Base-by-base conservation (phyloP, 2,329 filamentous ascomycete genomes). In the Fonsecaea pedrosoi region DNA sequence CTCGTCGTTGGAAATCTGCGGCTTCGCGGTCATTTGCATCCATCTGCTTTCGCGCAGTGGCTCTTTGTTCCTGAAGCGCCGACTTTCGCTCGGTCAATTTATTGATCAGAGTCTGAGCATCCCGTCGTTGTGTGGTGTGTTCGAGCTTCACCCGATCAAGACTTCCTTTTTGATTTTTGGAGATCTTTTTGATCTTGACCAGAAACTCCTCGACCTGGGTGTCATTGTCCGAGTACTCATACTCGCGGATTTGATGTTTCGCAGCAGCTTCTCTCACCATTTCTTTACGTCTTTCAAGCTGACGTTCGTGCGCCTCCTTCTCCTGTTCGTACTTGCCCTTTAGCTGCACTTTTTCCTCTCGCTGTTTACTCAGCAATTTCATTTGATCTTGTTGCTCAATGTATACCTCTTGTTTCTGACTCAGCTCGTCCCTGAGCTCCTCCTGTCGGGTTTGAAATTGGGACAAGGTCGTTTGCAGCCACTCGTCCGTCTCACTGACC, bases 281-380 rank as follows among this genome's bases (percentile, higher is more conserved):
- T 9, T 86, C 84, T 73, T 90, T 85, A 45, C 94, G 90, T 54
- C 86, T 82, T 72, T 87, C 83, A 3, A 97, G 77, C 71, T 97
- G 91, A 3, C 90, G 87, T 75, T 97, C 92, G 75, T 95, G 92
- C 73, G 90, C 92, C 69, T 92, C 90, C 79, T 94, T 93, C 75
- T 97, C 90, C 1, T 94, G 94, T 77, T 95, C 87, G 72, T 90
- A 89, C 71, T 90, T 92, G 53, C 94, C 94, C 76, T 78, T 77
- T 68, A 83, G 79, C 32, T 78, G 82, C 67, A 85, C 81, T 71
- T 85, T 84, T 13, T 63, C 64, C 59, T 71, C 67, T 25, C 68
- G 58, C 32, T 69, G 58, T 35, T 63, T 66, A 40, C 69, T 59
- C 30, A 71, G 60, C 15, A 74, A 69, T 54, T 77, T 75, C 2